Conservation (phyloP, 2,329 filamentous ascomycete species). For the Colletotrichum sp. region DNA sequence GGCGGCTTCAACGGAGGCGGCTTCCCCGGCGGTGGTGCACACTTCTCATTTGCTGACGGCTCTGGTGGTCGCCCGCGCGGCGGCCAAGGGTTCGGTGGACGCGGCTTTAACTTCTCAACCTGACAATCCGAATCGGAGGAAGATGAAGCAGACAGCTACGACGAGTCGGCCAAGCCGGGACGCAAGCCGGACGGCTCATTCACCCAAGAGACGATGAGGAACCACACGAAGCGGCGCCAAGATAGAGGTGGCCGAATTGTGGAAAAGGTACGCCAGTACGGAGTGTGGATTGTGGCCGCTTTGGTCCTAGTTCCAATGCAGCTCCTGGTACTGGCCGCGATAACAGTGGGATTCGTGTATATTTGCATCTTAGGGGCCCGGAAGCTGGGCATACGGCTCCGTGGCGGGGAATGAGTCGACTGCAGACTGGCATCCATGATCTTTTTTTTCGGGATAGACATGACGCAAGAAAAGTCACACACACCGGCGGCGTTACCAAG, state of each 20-base stretch:
- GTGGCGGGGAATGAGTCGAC: conserved; percentile 16
- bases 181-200: conserved; percentile 25
- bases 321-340: conserved; percentile 40
- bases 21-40: conserved; percentile 53
- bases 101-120: conserved; percentile 45
- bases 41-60: conserved; percentile 60
- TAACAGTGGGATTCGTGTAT: conserved; percentile 42
- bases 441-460: conserved; percentile 20
- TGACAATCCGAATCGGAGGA: conserved; percentile 49
- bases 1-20: conserved; percentile 55
- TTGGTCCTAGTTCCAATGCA: conserved; percentile 51
- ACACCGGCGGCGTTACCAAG: conserved; percentile 17
- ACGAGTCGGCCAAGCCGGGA: conserved; percentile 30
- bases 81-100: conserved; percentile 34
- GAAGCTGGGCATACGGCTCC: conserved; percentile 17
- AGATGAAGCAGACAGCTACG: conserved; percentile 35
- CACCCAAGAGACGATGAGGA: conserved; percentile 30
- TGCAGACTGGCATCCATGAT: conserved; percentile 7
- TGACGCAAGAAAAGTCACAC: conserved; percentile 12
- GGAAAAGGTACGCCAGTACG: conserved; percentile 44
- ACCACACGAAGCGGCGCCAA: conserved; percentile 32
- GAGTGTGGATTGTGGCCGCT: conserved; percentile 45
- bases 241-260: conserved; percentile 42
- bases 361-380: conserved; percentile 34
- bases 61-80: conserved; percentile 39